Conservation (phyloP, 345 rosid genomes). For the Moricandia moricandioides region DNA sequence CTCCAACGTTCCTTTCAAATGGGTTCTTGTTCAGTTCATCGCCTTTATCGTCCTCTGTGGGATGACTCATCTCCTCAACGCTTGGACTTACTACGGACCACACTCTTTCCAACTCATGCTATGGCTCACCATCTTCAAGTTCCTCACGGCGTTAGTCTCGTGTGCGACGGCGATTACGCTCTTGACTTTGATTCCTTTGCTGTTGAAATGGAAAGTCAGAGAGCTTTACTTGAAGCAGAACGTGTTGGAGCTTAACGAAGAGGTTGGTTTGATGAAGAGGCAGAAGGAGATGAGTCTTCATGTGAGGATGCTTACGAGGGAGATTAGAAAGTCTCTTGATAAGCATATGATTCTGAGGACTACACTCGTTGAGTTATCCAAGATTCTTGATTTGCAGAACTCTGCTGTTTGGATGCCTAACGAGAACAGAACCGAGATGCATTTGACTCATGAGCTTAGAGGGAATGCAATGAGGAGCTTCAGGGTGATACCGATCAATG, state of each 20-base stretch:
- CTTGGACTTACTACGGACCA: conserved; percentile 84
- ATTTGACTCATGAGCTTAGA: conserved; percentile 71
- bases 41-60: conserved; percentile 96
- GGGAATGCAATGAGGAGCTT: conserved; percentile 41
- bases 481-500: conserved; percentile 46
- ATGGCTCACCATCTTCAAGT: conserved; percentile 72
- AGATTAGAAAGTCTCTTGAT: conserved; percentile 84
- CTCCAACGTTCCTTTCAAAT: conserved; percentile 90
- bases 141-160: conserved; percentile 83
- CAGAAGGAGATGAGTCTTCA: conserved; percentile 86
- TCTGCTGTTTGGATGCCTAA: conserved; percentile 98
- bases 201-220: conserved; percentile 84
- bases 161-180: conserved; percentile 90
- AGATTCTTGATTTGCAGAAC: conserved; percentile 80
- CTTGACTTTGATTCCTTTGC: conserved; percentile 78
- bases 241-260: conserved; percentile 79
- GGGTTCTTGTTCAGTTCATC: conserved; percentile 86
- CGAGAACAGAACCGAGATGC: conserved; percentile 61
- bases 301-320: conserved; percentile 81
- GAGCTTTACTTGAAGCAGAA: conserved; percentile 89
- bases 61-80: conserved; percentile 81
- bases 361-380: conserved; percentile 84
- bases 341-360: conserved; percentile 79
- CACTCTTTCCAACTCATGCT: conserved; percentile 83
- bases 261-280: conserved; percentile 88